Conservation (phyloP, 192 early-diverging fungal species). For the Gryganskiella cystojenkinii region DNA sequence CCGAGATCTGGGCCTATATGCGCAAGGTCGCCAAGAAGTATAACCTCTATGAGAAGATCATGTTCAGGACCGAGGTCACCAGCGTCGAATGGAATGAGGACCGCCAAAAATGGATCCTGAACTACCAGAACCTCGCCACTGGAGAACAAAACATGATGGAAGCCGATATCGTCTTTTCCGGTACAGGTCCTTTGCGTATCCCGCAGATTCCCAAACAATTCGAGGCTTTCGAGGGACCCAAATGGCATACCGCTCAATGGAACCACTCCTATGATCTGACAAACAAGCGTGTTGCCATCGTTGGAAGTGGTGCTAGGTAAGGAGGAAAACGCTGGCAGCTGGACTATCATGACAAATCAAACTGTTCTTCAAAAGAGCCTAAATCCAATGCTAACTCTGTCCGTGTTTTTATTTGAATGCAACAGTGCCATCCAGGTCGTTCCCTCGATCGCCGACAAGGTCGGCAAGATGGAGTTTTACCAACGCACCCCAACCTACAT, state of each 20-base stretch:
- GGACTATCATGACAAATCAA: no score
- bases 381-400: no score
- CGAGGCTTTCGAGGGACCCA: constrained; percentile 60
- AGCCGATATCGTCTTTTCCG: constrained; percentile 52
- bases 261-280: constrained; percentile 57
- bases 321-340: background rate
- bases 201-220: constrained; percentile 61
- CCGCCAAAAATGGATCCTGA: constrained; percentile 48
- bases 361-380: background rate
- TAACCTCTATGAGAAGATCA: constrained; percentile 52
- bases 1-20: constrained; percentile 61
- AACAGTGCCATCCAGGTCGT: constrained; percentile 60
- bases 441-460: constrained; percentile 57
- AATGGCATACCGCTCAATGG: constrained; percentile 67
- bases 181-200: constrained; percentile 59
- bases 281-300: constrained; percentile 56
- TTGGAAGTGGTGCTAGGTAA: constrained; percentile 64
- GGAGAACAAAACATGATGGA: constrained; percentile 28
- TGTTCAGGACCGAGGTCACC: constrained; percentile 57
- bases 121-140: constrained; percentile 34
- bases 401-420: background rate
- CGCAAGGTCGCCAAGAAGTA: constrained; percentile 47
- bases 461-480: constrained; percentile 53
- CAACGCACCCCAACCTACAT: constrained; percentile 65
- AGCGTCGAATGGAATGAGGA: constrained; percentile 42